Evolutionary conservation across 495 filamentous ascomycete genomes (phyloP).

Genomic region (Penicillium arizonense): DNA sequence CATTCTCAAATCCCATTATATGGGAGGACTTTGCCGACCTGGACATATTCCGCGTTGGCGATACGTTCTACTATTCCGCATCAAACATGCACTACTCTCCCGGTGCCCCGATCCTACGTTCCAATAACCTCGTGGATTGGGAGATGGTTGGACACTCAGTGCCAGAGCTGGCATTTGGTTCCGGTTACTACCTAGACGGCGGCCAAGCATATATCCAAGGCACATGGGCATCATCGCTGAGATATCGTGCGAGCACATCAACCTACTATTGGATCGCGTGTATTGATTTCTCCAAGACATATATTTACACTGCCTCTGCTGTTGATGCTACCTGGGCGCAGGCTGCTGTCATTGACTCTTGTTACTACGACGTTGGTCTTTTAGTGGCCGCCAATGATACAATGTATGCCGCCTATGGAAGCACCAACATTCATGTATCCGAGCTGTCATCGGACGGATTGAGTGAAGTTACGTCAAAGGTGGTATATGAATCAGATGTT

Average conservation of each 20-base stretch:
- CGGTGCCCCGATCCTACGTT: constrained; percentile 56
- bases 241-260: constrained; percentile 44
- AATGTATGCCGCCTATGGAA: constrained; percentile 58
- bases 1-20: constrained; percentile 26
- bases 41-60: constrained; percentile 44
- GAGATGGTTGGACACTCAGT: constrained; percentile 53
- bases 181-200: constrained; percentile 46
- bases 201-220: constrained; percentile 50
- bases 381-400: constrained; percentile 54
- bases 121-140: constrained; percentile 58
- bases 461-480: constrained; percentile 38
- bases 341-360: constrained; percentile 32
- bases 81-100: constrained; percentile 59
- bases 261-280: constrained; percentile 59
- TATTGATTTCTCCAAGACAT: constrained; percentile 43
- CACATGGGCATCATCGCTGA: constrained; percentile 54
- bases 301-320: constrained; percentile 48
- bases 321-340: constrained; percentile 40
- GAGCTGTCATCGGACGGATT: constrained; percentile 48
- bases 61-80: constrained; percentile 54
- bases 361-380: constrained; percentile 60
- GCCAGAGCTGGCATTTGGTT: constrained; percentile 46
- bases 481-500: constrained; percentile 37
- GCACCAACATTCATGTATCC: constrained; percentile 46
- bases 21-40: constrained; percentile 46